Percentiles rank a stretch among this genome's conserved stretches.
Conservation (phyloP, 306 rosid species). For the Trifolium subterraneum region DNA sequence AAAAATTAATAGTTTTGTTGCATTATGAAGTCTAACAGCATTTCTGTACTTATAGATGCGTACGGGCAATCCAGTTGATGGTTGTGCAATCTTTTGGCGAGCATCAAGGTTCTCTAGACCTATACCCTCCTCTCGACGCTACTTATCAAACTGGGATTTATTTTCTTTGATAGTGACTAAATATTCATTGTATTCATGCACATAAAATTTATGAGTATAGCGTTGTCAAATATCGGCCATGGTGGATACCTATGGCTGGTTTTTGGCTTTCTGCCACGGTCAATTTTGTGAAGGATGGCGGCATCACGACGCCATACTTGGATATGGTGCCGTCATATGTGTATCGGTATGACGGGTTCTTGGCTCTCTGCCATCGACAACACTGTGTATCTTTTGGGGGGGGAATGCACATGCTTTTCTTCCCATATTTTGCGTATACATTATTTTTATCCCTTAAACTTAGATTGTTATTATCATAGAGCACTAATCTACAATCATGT, state of each 20-base stretch:
- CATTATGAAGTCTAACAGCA: slow-evolving; percentile 45
- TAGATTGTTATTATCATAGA: slow-evolving; percentile 21
- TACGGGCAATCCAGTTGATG: slow-evolving; percentile 82
- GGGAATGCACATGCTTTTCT: background rate
- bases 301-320: too few relatives aligned
- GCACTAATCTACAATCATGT: slow-evolving; percentile 15
- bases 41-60: slow-evolving; percentile 77
- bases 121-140: slow-evolving; percentile 35
- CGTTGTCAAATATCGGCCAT: too few relatives aligned
- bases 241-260: too few relatives aligned
- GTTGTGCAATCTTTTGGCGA: slow-evolving; percentile 96
- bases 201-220: background rate
- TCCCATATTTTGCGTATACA: slow-evolving; percentile 26
- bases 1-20: background rate
- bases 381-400: background rate
- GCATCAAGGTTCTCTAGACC: slow-evolving; percentile 66
- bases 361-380: too few relatives aligned
- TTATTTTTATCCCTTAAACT: slow-evolving; percentile 7
- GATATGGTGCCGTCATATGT: too few relatives aligned
- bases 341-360: too few relatives aligned
- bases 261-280: too few relatives aligned
- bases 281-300: too few relatives aligned
- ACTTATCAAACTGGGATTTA: slow-evolving; percentile 35
- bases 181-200: slow-evolving; percentile 5
- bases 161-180: slow-evolving; percentile 15